Evolutionary conservation across 2,329 filamentous ascomycete species (phyloP).

Genomic region (Phaeoacremonium minimum): DNA sequence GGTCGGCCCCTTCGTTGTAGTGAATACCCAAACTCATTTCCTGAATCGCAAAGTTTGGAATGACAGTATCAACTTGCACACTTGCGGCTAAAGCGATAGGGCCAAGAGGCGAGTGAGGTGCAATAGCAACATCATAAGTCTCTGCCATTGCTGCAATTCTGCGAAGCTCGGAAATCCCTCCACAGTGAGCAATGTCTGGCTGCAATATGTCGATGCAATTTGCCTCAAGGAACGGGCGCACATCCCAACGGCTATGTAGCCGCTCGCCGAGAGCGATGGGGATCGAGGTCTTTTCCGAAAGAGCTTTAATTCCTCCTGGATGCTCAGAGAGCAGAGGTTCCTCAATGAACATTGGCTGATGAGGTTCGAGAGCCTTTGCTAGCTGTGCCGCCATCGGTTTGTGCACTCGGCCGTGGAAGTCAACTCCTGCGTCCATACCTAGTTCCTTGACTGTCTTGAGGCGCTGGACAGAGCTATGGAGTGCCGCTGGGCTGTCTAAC

Average conservation of each 20-base stretch:
- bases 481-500: slow-evolving; percentile 56
- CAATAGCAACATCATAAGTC: slow-evolving; percentile 60
- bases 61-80: slow-evolving; percentile 52
- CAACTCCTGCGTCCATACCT: slow-evolving; percentile 61
- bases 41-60: slow-evolving; percentile 58
- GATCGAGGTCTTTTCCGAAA: slow-evolving; percentile 47
- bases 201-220: slow-evolving; percentile 59
- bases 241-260: slow-evolving; percentile 61
- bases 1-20: slow-evolving; percentile 58
- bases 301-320: slow-evolving; percentile 50
- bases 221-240: slow-evolving; percentile 58
- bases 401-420: slow-evolving; percentile 67
- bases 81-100: slow-evolving; percentile 61
- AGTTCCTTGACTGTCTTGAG: slow-evolving; percentile 59
- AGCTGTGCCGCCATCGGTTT: slow-evolving; percentile 68
- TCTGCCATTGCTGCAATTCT: slow-evolving; percentile 61
- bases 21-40: slow-evolving; percentile 68
- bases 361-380: slow-evolving; percentile 56
- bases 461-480: slow-evolving; percentile 55
- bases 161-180: slow-evolving; percentile 59
- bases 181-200: slow-evolving; percentile 60
- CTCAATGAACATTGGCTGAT: slow-evolving; percentile 61
- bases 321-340: slow-evolving; percentile 62
- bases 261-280: slow-evolving; percentile 63
- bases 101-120: slow-evolving; percentile 61